phyloP scores from a whole-genome alignment of 208 protist genomes.

The Trypanosoma lewisi region DNA sequence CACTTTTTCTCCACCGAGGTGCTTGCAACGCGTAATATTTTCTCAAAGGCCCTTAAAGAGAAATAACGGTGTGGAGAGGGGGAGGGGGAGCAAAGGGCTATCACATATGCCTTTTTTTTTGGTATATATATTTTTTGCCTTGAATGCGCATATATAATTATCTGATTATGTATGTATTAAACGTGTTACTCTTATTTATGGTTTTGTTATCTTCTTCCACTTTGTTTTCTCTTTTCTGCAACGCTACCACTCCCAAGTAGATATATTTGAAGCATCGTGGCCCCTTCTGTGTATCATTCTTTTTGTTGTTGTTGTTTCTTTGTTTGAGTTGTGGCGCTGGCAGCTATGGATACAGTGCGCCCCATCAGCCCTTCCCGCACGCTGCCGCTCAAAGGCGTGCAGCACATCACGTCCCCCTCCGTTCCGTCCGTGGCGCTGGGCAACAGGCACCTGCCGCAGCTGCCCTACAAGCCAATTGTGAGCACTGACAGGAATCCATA shows the following conservation, averaged over 20 bases:
- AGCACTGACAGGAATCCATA: not conserved
- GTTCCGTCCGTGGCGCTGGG: constrained; percentile 34
- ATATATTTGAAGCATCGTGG: too few species aligned
- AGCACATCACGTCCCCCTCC: constrained; percentile 57
- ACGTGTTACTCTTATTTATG: too few species aligned
- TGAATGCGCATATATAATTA: too few species aligned
- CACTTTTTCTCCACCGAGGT: not conserved
- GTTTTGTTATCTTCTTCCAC: too few species aligned
- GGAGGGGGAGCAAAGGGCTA: not conserved
- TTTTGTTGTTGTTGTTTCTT: constrained; percentile 1
- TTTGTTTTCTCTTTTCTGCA: too few species aligned
- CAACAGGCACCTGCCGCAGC: constrained; percentile 14
- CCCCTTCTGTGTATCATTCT: too few species aligned
- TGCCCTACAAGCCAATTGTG: constrained; percentile 20
- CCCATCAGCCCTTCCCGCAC: constrained; percentile 19
- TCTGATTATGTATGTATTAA: too few species aligned
- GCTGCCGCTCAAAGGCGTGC: constrained; percentile 40
- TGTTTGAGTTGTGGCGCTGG: not conserved
- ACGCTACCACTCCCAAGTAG: too few species aligned
- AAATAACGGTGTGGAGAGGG: too few species aligned
- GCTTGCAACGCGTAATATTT: not conserved
- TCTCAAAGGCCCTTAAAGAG: too few species aligned
- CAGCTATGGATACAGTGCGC: constrained; percentile 11
- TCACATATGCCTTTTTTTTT: not conserved
- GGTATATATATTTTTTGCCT: too few species aligned